phyloP scores from a whole-genome alignment of 179 eudicot species.

The Carnegiea gigantea region DNA sequence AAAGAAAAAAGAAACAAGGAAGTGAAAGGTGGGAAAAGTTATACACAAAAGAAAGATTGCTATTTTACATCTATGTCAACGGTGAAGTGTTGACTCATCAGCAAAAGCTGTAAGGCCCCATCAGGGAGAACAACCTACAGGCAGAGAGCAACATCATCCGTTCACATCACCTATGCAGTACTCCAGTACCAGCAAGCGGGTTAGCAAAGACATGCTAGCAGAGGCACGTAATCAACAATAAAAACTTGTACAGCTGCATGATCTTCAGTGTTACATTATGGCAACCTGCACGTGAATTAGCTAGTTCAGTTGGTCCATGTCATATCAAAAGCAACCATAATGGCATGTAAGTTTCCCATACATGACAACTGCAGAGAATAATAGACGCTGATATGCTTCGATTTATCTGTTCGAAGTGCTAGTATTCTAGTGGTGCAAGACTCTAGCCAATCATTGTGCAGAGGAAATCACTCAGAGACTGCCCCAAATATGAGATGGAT shows the following conservation, averaged over 20 bases:
- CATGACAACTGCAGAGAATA: too few relatives aligned
- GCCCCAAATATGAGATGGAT: too few relatives aligned
- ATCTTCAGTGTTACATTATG: constrained; percentile 8
- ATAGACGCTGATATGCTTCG: too few relatives aligned
- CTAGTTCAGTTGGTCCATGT: not conserved
- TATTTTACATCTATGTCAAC: not conserved
- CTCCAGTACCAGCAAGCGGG: constrained; percentile 16
- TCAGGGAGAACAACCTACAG: too few relatives aligned
- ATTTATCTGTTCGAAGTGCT: too few relatives aligned
- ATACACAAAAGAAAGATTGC: not conserved
- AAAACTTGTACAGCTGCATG: constrained; percentile 22
- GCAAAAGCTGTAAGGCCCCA: not conserved
- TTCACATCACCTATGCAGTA: constrained; percentile 17
- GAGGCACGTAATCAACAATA: constrained; percentile 9
- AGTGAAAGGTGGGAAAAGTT: not conserved
- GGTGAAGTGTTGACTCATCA: not conserved
- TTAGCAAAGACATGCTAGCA: not conserved
- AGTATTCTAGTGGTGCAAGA: too few relatives aligned
- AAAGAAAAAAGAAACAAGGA: not conserved
- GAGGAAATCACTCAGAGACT: too few relatives aligned
- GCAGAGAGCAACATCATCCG: constrained; percentile 8
- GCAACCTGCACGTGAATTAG: not conserved
- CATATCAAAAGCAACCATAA: not conserved
- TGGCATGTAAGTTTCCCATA: not conserved
- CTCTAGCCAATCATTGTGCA: too few relatives aligned